Conservation (phyloP, 2,329 filamentous ascomycete genomes). For the Arthrobotrys sinensis region DNA sequence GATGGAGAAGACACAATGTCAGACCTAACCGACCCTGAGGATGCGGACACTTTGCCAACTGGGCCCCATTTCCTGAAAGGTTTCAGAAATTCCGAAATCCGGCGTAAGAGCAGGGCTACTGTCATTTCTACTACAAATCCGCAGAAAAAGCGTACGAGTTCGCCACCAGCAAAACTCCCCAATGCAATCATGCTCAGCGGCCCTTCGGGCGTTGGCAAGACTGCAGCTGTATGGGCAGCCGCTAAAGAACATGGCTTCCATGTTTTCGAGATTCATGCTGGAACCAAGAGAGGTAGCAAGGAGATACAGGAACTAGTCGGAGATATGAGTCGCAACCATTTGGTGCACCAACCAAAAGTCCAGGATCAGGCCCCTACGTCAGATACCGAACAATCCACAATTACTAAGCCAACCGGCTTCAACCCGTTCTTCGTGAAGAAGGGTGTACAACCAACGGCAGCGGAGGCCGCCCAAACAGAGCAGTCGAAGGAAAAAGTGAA, state of each 20-base stretch:
- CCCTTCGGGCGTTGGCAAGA: constrained; percentile 91
- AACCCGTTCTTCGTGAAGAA: constrained; percentile 82
- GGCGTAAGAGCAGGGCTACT: constrained; percentile 65
- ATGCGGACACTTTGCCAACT: constrained; percentile 67
- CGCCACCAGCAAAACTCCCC: constrained; percentile 71
- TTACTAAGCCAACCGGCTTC: constrained; percentile 70
- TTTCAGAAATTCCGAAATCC: constrained; percentile 71
- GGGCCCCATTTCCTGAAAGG: constrained; percentile 67
- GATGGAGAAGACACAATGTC: constrained; percentile 81
- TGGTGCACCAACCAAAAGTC: constrained; percentile 75
- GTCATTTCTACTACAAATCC: constrained; percentile 30
- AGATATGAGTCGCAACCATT: constrained; percentile 96
- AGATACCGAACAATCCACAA: constrained; percentile 66
- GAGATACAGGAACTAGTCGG: constrained; percentile 93
- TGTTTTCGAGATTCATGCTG: constrained; percentile 92
- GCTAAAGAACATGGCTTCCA: constrained; percentile 94
- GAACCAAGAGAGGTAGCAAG: constrained; percentile 85
- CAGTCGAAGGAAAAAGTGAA: constrained; percentile 64
- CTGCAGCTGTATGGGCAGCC: constrained; percentile 89
- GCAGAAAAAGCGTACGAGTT: constrained; percentile 66
- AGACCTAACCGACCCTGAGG: constrained; percentile 77
- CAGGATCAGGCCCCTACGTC: constrained; percentile 63
- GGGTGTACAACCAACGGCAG: constrained; percentile 63
- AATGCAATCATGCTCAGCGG: constrained; percentile 92
- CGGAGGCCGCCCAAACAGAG: constrained; percentile 58